Evolutionary conservation across 78 protist species (phyloP).

Genomic region (Polysphondylium violaceum): DNA sequence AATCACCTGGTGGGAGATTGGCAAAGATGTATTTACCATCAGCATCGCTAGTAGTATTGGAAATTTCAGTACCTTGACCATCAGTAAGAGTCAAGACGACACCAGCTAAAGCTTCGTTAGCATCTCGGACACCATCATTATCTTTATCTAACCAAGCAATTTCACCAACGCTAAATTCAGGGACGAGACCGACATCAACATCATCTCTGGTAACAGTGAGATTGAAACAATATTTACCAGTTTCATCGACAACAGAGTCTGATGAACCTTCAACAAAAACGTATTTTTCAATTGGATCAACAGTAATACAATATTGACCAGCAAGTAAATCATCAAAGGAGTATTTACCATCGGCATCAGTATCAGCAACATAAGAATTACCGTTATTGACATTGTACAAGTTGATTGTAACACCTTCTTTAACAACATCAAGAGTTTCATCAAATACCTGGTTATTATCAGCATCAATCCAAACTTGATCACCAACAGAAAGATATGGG

Average conservation of each 20-base stretch:
- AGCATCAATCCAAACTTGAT: constrained; percentile 14
- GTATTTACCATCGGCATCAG: not conserved
- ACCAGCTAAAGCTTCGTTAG: not conserved
- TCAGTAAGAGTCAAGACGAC: not conserved
- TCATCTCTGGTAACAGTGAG: not conserved
- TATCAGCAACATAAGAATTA: too few relatives aligned
- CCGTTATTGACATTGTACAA: constrained; percentile 1
- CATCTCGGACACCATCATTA: not conserved
- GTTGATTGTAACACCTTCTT: constrained; percentile 1
- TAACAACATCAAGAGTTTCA: not conserved
- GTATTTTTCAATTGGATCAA: not conserved
- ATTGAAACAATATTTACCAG: constrained; percentile 24
- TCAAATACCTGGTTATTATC: not conserved
- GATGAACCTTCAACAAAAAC: not conserved
- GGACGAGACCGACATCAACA: constrained; percentile 7
- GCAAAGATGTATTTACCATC: constrained; percentile 37
- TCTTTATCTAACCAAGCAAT: constrained; percentile 1
- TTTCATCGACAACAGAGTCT: constrained; percentile 7
- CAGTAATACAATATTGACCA: constrained; percentile 14
- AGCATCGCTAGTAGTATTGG: not conserved
- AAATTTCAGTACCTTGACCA: not conserved
- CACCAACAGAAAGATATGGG: constrained; percentile 13
- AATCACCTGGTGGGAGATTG: constrained; percentile 11
- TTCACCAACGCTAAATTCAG: not conserved
- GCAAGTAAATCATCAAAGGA: not conserved